Percentiles rank a stretch among this genome's conserved stretches.
phyloP scores from a whole-genome alignment of 2,329 filamentous ascomycete species.

The Trichoderma koningii region DNA sequence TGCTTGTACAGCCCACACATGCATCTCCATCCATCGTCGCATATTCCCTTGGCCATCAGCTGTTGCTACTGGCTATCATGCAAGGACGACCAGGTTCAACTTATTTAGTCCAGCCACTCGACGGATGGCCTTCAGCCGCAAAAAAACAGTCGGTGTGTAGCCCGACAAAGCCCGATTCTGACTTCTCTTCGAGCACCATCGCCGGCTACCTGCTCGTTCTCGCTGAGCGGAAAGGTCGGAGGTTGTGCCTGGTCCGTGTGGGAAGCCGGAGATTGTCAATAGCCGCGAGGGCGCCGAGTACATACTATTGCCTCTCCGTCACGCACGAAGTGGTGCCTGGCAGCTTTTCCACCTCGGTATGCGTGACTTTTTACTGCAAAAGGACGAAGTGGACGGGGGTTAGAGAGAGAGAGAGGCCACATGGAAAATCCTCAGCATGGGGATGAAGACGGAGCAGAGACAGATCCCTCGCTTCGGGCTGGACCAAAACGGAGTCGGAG shows the following conservation, averaged over 20 bases:
- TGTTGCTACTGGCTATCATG: slow-evolving; percentile 21
- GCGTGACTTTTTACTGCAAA: no score
- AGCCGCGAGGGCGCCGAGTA: neutral
- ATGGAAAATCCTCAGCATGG: neutral
- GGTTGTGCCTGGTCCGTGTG: slow-evolving; percentile 5
- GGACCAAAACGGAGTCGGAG: neutral
- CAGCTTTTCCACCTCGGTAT: no score
- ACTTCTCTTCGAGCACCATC: neutral
- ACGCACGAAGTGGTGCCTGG: neutral
- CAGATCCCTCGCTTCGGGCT: neutral
- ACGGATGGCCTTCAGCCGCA: slow-evolving; percentile 21
- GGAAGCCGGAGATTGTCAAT: slow-evolving; percentile 1
- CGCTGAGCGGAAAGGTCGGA: slow-evolving; percentile 10
- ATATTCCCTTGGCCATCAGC: slow-evolving; percentile 8
- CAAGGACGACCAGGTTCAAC: neutral
- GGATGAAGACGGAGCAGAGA: neutral
- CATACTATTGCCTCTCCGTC: neutral
- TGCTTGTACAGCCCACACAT: no score
- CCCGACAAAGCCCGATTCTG: slow-evolving; percentile 22
- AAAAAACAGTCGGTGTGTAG: slow-evolving; percentile 22
- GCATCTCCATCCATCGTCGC: neutral
- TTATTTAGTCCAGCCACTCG: slow-evolving; percentile 7
- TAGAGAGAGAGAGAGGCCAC: no score
- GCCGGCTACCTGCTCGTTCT: slow-evolving; percentile 3
- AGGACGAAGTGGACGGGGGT: no score